Percentiles rank a stretch among this genome's conserved stretches.
Conservation (phyloP, 2,329 filamentous ascomycete species). For the Sporothrix pseudoabietina region DNA sequence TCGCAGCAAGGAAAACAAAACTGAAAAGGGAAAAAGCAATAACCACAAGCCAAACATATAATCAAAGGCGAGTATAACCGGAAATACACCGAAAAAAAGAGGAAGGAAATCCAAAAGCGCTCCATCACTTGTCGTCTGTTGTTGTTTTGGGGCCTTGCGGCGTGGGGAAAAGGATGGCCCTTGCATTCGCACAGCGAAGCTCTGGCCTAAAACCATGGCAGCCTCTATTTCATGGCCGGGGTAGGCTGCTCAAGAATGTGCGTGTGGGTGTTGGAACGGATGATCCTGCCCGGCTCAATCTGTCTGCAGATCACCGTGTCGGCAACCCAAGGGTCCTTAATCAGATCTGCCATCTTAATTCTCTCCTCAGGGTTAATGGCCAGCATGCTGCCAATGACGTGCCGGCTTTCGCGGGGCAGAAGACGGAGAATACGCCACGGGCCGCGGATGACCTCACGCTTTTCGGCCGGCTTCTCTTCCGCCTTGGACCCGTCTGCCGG, state of each 20-base stretch:
- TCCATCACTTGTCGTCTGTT: background rate
- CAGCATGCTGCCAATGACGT: constrained; percentile 91
- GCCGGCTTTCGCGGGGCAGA: constrained; percentile 82
- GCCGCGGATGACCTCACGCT: constrained; percentile 81
- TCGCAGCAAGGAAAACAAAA: background rate
- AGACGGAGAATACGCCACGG: constrained; percentile 88
- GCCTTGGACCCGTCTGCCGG: constrained; percentile 30
- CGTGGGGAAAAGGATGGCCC: background rate
- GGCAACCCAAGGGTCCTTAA: constrained; percentile 88
- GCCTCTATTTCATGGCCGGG: constrained; percentile 37
- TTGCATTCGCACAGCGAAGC: constrained; percentile 9
- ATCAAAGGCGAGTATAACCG: background rate
- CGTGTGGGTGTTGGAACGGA: constrained; percentile 73
- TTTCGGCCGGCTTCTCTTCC: constrained; percentile 48
- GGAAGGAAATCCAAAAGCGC: constrained; percentile 3
- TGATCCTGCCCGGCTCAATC: constrained; percentile 67
- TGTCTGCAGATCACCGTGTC: constrained; percentile 83
- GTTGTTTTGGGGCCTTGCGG: background rate
- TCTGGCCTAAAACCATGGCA: background rate
- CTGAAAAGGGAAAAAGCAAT: background rate
- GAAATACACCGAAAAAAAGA: background rate
- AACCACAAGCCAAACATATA: background rate
- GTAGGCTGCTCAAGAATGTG: constrained; percentile 80
- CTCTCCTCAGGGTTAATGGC: constrained; percentile 82
- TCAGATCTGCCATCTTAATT: constrained; percentile 81